A percentile compares a stretch with the other conserved stretches of the same genome.
These are phyloP conservation scores for Schizochytrium sp. DNA, from an alignment of 108 stramenopile genomes.

Conservation along the genomic window DNA sequence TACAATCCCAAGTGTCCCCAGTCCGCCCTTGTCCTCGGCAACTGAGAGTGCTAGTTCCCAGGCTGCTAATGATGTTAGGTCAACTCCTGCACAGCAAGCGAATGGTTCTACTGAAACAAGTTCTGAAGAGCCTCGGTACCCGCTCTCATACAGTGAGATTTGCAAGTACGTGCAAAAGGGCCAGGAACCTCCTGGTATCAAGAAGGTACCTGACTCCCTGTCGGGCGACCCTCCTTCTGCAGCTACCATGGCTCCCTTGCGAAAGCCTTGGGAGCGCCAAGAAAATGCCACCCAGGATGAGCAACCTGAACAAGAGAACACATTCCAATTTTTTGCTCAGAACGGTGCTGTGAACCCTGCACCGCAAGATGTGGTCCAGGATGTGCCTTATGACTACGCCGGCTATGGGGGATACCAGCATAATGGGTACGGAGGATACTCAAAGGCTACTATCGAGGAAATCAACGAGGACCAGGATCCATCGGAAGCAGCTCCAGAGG, in stretches of 20 bases:
- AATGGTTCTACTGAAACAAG: background rate
- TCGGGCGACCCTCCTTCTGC: background rate
- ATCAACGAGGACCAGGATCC: conserved; percentile 1
- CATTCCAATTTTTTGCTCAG: background rate
- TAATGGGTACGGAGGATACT: background rate
- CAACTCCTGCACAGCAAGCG: background rate
- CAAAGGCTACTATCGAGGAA: background rate
- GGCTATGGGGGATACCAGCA: background rate
- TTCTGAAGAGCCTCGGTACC: background rate
- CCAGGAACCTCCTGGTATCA: conserved; percentile 23
- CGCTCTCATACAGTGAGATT: conserved; percentile 48
- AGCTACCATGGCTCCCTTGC: background rate
- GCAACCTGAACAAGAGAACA: background rate
- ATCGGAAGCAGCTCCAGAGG: background rate
- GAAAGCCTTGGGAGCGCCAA: conserved; percentile 39
- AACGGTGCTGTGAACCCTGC: background rate
- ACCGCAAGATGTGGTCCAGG: background rate
- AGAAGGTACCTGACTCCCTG: conserved; percentile 18
- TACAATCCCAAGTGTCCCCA: background rate
- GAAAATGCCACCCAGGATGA: background rate
- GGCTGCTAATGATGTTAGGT: background rate
- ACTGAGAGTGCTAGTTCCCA: background rate
- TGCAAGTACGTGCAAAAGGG: background rate
- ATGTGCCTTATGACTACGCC: background rate
- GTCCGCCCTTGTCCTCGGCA: background rate